A percentile compares a stretch with the other conserved stretches of the same genome.
These are phyloP conservation scores for Emmonsia crescens DNA, from an alignment of 2,329 filamentous ascomycete species.

Conservation along the genomic window DNA sequence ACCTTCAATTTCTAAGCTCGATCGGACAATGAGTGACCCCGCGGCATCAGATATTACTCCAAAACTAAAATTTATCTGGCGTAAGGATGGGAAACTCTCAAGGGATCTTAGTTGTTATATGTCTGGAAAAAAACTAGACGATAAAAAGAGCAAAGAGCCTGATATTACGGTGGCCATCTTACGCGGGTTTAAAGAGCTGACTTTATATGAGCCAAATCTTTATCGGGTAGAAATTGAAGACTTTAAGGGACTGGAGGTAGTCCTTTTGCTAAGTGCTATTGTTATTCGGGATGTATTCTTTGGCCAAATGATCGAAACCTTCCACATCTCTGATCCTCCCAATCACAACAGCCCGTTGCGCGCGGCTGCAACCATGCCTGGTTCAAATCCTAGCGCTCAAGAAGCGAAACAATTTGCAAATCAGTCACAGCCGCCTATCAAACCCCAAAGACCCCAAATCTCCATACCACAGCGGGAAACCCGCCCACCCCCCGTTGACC, in stretches of 20 bases:
- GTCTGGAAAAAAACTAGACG: slow-evolving; percentile 55
- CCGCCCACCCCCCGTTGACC: slow-evolving; percentile 35
- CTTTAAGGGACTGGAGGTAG: slow-evolving; percentile 80
- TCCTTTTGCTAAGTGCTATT: slow-evolving; percentile 52
- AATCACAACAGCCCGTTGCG: slow-evolving; percentile 17
- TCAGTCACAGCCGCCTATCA: slow-evolving; percentile 16
- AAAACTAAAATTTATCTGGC: slow-evolving; percentile 78
- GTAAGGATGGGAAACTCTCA: slow-evolving; percentile 71
- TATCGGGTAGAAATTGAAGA: slow-evolving; percentile 87
- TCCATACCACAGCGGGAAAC: slow-evolving; percentile 14
- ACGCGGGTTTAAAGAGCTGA: slow-evolving; percentile 63
- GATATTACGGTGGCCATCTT: slow-evolving; percentile 93
- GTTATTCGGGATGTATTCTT: slow-evolving; percentile 55
- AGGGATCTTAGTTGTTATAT: slow-evolving; percentile 85
- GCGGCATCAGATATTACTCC: slow-evolving; percentile 48
- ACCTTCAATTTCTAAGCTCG: slow-evolving; percentile 67
- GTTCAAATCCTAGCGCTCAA: slow-evolving; percentile 7
- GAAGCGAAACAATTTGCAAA: not conserved
- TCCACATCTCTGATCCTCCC: slow-evolving; percentile 55
- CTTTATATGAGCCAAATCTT: slow-evolving; percentile 88
- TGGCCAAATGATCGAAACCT: slow-evolving; percentile 57
- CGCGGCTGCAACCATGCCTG: slow-evolving; percentile 16
- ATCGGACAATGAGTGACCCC: slow-evolving; percentile 57
- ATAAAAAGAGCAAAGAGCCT: slow-evolving; percentile 71
- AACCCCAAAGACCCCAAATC: slow-evolving; percentile 18